Evolutionary conservation across 1,284 basidiomycete species (phyloP).

Genomic region (Cerrena zonata): DNA sequence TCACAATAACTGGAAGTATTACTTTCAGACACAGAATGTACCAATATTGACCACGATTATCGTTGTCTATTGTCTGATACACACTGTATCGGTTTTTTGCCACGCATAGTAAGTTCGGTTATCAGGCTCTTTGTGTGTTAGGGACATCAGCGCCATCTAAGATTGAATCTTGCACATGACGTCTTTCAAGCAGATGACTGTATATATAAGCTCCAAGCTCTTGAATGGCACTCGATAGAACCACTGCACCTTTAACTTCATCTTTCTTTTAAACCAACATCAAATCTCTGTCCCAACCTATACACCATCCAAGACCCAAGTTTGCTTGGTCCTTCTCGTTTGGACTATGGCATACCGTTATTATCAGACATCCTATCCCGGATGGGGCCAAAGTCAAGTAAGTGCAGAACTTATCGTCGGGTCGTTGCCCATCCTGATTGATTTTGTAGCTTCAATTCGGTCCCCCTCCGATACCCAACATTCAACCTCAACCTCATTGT

Average conservation of each 20-base stretch:
- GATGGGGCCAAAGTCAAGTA: slow-evolving; percentile 23
- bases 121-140: too few relatives aligned
- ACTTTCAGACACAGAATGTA: too few relatives aligned
- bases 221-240: not conserved
- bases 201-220: not conserved
- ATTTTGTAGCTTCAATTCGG: slow-evolving; percentile 42
- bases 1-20: too few relatives aligned
- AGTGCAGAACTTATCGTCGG: slow-evolving; percentile 2
- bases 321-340: not conserved
- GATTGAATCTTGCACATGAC: slow-evolving; percentile 1
- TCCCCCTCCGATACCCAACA: slow-evolving; percentile 46
- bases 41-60: too few relatives aligned
- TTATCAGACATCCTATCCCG: slow-evolving; percentile 18
- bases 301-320: not conserved
- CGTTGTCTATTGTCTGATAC: too few relatives aligned
- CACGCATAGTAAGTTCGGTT: too few relatives aligned
- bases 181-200: not conserved
- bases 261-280: not conserved
- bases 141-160: too few relatives aligned
- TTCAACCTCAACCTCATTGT: slow-evolving; percentile 58
- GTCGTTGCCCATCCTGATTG: not conserved
- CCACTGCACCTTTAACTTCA: not conserved
- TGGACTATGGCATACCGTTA: slow-evolving; percentile 18
- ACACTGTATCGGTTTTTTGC: too few relatives aligned
- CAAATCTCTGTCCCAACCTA: not conserved